These are phyloP conservation scores for Cornus controversa DNA, from an alignment of 148 eudicot species.

Conservation along the genomic window DNA sequence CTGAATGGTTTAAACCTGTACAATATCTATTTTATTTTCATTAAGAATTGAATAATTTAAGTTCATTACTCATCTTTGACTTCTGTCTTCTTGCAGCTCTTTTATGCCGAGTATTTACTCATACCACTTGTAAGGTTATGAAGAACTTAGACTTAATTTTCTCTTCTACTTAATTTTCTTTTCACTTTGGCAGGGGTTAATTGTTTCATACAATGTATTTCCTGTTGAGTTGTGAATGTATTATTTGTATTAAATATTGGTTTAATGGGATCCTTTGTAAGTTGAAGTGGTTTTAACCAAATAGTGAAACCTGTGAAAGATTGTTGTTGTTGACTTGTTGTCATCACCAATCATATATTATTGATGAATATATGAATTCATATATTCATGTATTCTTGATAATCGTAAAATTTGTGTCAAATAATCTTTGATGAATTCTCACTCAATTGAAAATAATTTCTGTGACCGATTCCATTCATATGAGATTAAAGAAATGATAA, in stretches of 20 bases:
- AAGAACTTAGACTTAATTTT: background rate
- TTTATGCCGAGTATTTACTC: conserved; percentile 94
- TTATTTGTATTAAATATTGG: background rate
- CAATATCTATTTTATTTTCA: background rate
- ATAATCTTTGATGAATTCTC: too few relatives aligned
- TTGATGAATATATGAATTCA: too few relatives aligned
- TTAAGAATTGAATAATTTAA: background rate
- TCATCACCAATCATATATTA: too few relatives aligned
- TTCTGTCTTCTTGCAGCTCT: conserved; percentile 62
- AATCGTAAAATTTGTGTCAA: too few relatives aligned
- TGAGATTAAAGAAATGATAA: too few relatives aligned
- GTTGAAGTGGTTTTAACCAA: background rate
- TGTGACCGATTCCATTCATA: too few relatives aligned
- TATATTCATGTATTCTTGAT: too few relatives aligned
- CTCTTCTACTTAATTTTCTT: background rate
- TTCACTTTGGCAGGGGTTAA: background rate
- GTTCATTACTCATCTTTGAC: background rate
- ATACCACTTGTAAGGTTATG: conserved; percentile 80
- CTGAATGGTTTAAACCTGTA: background rate
- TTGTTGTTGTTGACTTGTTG: too few relatives aligned
- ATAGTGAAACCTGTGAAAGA: background rate
- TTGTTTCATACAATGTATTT: background rate
- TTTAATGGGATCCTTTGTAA: background rate
- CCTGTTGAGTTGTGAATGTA: background rate
- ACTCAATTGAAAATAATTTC: too few relatives aligned